phyloP scores from a whole-genome alignment of 108 stramenopile species.

The Mediolabrus comicus region DNA sequence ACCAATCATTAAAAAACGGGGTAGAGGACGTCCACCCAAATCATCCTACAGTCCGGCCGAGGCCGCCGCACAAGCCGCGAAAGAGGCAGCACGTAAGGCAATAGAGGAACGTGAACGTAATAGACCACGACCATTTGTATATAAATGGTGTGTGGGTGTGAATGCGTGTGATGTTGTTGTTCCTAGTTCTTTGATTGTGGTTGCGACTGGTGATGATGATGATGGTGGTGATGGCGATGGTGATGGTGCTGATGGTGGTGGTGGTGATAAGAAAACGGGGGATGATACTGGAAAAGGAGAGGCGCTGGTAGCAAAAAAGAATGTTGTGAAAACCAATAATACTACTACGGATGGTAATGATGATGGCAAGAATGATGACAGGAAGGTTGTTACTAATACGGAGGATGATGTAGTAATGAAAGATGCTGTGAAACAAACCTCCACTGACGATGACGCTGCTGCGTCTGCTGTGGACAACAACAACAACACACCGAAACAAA shows the following conservation, averaged over 20 bases:
- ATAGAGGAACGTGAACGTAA: neutral
- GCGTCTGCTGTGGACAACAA: neutral
- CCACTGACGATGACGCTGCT: neutral
- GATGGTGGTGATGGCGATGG: neutral
- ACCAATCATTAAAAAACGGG: neutral
- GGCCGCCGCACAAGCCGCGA: neutral
- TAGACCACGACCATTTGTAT: slow-evolving; percentile 51
- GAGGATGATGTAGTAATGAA: slow-evolving; percentile 14
- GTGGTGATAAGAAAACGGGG: neutral
- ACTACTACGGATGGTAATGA: neutral
- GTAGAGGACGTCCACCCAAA: slow-evolving; percentile 2
- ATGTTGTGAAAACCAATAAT: neutral
- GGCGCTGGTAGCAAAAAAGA: neutral
- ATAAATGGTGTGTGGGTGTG: slow-evolving; percentile 41
- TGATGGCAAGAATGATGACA: neutral
- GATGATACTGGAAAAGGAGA: neutral
- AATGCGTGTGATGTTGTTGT: slow-evolving; percentile 48
- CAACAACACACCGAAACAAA: neutral
- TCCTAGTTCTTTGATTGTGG: slow-evolving; percentile 35
- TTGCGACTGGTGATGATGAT: slow-evolving; percentile 14
- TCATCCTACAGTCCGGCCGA: slow-evolving; percentile 1
- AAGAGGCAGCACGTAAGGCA: neutral
- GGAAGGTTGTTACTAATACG: neutral
- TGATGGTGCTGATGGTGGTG: neutral
- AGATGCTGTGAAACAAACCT: neutral